These are phyloP conservation scores for Coriolopsis trogii DNA, from an alignment of 1,284 basidiomycete genomes.

Conservation along the genomic window DNA sequence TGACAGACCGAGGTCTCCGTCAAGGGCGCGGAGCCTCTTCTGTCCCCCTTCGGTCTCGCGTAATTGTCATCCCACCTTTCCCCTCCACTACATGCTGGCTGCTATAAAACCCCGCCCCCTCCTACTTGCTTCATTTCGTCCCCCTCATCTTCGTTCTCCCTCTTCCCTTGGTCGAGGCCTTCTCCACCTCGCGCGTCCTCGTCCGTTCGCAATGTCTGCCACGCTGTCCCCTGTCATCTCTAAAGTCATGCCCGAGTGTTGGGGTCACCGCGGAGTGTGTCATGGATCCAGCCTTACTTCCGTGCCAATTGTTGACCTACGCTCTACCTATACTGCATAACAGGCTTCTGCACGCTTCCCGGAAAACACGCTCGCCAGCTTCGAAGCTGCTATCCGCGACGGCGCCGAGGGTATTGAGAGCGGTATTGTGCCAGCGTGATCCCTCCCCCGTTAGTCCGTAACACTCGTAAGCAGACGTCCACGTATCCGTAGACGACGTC, in stretches of 20 bases:
- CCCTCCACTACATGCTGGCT: constrained; percentile 1
- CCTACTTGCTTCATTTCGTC: neutral
- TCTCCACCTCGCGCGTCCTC: neutral
- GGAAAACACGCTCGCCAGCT: constrained; percentile 92
- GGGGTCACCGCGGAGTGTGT: constrained; percentile 93
- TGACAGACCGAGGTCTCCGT: no score
- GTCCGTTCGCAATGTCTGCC: no score
- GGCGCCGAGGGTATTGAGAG: constrained; percentile 97
- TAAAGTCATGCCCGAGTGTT: constrained; percentile 63
- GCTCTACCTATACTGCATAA: constrained; percentile 19
- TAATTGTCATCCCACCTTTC: neutral
- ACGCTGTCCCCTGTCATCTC: constrained; percentile 20
- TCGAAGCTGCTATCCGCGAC: constrained; percentile 91
- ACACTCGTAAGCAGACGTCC: constrained; percentile 78
- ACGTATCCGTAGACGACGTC: constrained; percentile 89
- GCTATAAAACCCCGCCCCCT: constrained; percentile 13
- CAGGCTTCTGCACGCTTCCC: constrained; percentile 87
- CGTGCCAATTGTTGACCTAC: constrained; percentile 11
- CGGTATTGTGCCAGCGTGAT: constrained; percentile 56
- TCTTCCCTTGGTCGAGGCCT: neutral
- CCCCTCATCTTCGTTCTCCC: constrained; percentile 8
- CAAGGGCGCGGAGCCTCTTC: constrained; percentile 1
- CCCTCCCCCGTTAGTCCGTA: constrained; percentile 32
- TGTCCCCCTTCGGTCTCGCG: neutral
- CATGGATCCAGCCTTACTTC: constrained; percentile 9